These are phyloP conservation scores for Pelargonium citronellum DNA, from an alignment of 441 rosid species.

Conservation along the genomic window DNA sequence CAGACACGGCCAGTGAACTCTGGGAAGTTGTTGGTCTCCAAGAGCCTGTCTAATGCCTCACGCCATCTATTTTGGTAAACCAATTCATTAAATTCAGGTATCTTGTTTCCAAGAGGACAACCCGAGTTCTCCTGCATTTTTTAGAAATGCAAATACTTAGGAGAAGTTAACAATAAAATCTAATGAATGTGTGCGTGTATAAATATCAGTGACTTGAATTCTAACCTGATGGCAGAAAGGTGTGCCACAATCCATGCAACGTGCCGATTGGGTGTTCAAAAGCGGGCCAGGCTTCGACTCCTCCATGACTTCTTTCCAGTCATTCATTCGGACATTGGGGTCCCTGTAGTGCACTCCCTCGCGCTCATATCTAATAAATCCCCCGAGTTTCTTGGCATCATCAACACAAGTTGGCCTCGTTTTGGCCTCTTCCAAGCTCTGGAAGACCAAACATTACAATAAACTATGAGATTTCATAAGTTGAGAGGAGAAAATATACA, in stretches of 20 bases:
- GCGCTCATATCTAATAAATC: conserved; percentile 89
- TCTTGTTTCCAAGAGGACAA: conserved; percentile 99
- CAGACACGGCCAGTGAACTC: conserved; percentile 99
- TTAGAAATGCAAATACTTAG: background rate
- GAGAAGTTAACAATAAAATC: too few relatives aligned
- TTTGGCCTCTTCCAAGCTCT: conserved; percentile 32
- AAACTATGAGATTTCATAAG: background rate
- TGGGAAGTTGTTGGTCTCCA: conserved; percentile 97
- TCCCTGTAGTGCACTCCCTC: conserved; percentile 91
- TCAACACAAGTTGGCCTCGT: conserved; percentile 62
- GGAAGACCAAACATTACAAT: background rate
- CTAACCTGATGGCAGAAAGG: conserved; percentile 99
- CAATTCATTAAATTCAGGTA: conserved; percentile 98
- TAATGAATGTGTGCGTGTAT: background rate
- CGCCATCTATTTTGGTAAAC: conserved; percentile 99
- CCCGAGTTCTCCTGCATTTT: conserved; percentile 86
- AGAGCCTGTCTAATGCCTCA: conserved; percentile 88
- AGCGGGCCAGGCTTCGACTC: conserved; percentile 80
- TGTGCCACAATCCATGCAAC: conserved; percentile 99
- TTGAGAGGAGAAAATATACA: background rate
- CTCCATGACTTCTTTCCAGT: conserved; percentile 95
- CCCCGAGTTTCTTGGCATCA: conserved; percentile 75
- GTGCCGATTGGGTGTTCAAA: conserved; percentile 89
- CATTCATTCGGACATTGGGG: conserved; percentile 76
- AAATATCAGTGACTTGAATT: too few relatives aligned